Base-by-base conservation (phyloP, 1,139 yeast genomes). In the Suhomyces taliae region DNA sequence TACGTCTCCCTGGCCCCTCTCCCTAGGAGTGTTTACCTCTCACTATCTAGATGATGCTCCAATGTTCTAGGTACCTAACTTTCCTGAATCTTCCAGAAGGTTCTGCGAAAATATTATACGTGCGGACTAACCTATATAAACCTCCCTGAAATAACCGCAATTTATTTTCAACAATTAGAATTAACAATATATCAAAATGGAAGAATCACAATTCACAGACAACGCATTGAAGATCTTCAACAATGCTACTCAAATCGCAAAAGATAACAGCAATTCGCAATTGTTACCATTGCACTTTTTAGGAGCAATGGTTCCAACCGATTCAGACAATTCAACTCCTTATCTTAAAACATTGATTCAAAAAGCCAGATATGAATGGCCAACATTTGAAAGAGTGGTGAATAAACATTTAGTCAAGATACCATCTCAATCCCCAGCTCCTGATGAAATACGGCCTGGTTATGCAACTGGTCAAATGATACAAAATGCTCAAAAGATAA, bases 371-470 rank as follows among this genome's bases (percentile, higher is more conserved):
- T 90, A 83, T 61, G 98, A 95, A 57, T 91, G 95, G 85, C 82
- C 83, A 29, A 71, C 77, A 6, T 83, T 93, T 53, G 95, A 87
- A 65, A 80, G 96, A 53, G 71, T 81, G 2, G 90, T 95, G 46
- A 91, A 93, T 67, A 83, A 81, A 61, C 86, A 83, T 50, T 70
- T 93, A 59, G 96, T 91, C 7, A 78, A 95, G 51, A 74, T 89
- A 42, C 97, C 99, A 12, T 81, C 90, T 34, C 97, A 91, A 65
- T 75, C 74, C 34, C 99, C 99, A 3, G 85, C 98, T 10, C 96
- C 96, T 7, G 77, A 82, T 11, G 87, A 86, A 52, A 73, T 88
- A 7, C 74, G 85, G 41, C 85, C 91, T 46, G 78, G 87, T 48
- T 81, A 85, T 49, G 81, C 86, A 24, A 69, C 87, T n/a, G 86